Evolutionary conservation across 169 alveolate species (phyloP).

Genomic region (Eimeria maxima): DNA sequence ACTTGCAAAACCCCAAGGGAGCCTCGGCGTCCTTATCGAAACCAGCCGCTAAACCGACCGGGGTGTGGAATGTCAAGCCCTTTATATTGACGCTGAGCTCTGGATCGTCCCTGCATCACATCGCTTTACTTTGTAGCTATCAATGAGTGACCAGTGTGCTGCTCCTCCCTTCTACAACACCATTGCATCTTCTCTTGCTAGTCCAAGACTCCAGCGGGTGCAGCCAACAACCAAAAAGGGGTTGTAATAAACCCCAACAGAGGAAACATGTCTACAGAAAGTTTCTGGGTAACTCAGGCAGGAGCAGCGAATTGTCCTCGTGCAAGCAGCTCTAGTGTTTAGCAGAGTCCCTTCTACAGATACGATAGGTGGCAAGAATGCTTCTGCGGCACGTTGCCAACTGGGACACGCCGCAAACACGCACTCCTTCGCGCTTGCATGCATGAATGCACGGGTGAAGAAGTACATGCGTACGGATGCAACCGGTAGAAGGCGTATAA

Average conservation of each 20-base stretch:
- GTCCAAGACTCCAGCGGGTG: background rate
- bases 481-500: background rate
- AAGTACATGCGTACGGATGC: background rate
- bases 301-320: background rate
- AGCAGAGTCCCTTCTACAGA: background rate
- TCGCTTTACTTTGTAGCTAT: background rate
- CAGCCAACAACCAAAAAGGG: background rate
- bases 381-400: background rate
- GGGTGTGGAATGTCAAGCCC: slow-evolving; percentile 82
- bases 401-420: background rate
- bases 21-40: slow-evolving; percentile 92
- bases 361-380: background rate
- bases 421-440: background rate
- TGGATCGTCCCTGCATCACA: slow-evolving; percentile 60
- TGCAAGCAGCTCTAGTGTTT: background rate
- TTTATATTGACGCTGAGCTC: slow-evolving; percentile 74
- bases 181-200: background rate
- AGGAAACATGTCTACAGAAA: background rate
- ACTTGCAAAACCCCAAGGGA: slow-evolving; percentile 85
- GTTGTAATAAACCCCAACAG: background rate
- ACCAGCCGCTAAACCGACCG: slow-evolving; percentile 94
- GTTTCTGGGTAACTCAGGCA: background rate
- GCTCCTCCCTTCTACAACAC: background rate
- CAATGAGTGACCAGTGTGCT: background rate
- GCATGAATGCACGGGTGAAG: background rate